Conservation (phyloP, 1,139 yeast species). For the Taphrina populina region DNA sequence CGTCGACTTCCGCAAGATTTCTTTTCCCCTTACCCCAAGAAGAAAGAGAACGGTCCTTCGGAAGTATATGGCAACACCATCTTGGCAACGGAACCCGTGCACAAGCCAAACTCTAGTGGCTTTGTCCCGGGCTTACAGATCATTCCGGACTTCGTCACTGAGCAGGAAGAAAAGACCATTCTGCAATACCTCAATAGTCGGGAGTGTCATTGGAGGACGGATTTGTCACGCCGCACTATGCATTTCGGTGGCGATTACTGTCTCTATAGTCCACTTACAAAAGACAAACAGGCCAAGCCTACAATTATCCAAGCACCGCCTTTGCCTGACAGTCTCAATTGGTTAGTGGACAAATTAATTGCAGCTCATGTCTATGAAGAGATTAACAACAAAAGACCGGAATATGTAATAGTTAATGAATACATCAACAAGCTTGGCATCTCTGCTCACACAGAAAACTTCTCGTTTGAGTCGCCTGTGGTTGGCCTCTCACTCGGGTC, state of each 20-base stretch:
- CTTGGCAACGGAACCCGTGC: no score
- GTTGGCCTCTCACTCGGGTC: constrained; percentile 18
- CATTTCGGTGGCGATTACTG: constrained; percentile 16
- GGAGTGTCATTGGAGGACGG: constrained; percentile 11
- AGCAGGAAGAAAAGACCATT: neutral
- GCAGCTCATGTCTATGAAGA: constrained; percentile 1
- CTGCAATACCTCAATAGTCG: constrained; percentile 1
- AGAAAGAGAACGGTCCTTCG: no score
- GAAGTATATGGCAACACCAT: no score
- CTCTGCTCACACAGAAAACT: constrained; percentile 23
- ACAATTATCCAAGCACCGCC: constrained; percentile 10
- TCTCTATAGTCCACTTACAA: neutral
- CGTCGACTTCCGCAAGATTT: constrained; percentile 8
- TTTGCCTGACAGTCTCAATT: neutral
- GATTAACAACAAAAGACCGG: constrained; percentile 4
- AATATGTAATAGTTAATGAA: constrained; percentile 19
- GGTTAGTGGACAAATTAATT: constrained; percentile 7
- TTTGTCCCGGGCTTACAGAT: constrained; percentile 10
- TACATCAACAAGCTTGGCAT: constrained; percentile 15
- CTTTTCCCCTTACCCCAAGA: constrained; percentile 14
- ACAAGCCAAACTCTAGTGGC: no score
- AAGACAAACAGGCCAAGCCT: neutral
- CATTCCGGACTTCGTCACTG: constrained; percentile 1
- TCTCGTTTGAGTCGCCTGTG: constrained; percentile 16
- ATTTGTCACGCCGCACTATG: constrained; percentile 14